Conservation (phyloP, 305 asterid genomes). For the Fraxinus ornus region DNA sequence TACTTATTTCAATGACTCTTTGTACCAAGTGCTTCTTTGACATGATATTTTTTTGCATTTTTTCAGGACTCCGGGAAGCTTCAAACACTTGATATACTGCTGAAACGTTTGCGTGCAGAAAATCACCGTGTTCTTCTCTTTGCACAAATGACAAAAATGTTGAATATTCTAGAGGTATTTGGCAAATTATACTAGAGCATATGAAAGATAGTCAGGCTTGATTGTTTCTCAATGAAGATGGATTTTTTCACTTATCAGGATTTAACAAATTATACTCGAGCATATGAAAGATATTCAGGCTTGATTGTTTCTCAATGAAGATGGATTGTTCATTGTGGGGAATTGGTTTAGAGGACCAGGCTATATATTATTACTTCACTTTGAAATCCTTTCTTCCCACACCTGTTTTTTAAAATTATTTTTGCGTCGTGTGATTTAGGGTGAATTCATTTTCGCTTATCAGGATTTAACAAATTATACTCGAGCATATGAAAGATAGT, state of each 20-base stretch:
- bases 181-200: neutral
- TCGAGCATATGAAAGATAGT: neutral
- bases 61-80: conserved; percentile 98
- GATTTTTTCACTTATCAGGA: conserved; percentile 6
- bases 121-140: conserved; percentile 92
- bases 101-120: conserved; percentile 82
- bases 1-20: conserved; percentile 9
- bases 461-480: conserved; percentile 6
- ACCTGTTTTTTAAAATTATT: neutral
- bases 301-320: conserved; percentile 7
- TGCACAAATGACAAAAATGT: conserved; percentile 98
- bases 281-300: neutral
- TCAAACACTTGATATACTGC: conserved; percentile 83
- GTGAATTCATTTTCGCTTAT: neutral
- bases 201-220: neutral
- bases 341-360: neutral
- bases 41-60: conserved; percentile 24
- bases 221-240: conserved; percentile 8
- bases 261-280: neutral
- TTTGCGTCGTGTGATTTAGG: neutral
- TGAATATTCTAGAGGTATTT: conserved; percentile 87
- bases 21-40: conserved; percentile 17
- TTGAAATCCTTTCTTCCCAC: neutral
- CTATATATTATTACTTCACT: neutral
- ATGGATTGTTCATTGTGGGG: conserved; percentile 1